Conservation (phyloP, 2,329 filamentous ascomycete genomes). For the Emergomyces pasteurianus region DNA sequence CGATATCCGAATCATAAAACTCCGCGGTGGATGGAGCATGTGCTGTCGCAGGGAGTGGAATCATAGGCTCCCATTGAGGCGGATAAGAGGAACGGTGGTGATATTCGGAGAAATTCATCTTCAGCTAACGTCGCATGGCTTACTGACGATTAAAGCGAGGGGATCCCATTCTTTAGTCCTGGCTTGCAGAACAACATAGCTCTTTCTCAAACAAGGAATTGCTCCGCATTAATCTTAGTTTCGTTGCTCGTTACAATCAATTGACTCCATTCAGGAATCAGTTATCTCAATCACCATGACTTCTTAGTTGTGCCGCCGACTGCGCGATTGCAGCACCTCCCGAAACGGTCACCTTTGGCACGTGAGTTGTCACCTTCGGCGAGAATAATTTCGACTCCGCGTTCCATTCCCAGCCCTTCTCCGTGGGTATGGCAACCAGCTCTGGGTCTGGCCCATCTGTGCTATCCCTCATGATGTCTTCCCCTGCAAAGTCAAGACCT, state of each 20-base stretch:
- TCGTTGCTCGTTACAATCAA: neutral
- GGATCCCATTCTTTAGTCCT: neutral
- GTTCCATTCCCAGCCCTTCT: constrained; percentile 30
- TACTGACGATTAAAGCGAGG: neutral
- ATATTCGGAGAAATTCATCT: neutral
- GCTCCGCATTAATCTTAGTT: neutral
- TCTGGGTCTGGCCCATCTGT: constrained; percentile 18
- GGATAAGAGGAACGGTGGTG: neutral
- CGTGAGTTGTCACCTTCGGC: constrained; percentile 20
- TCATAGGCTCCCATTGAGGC: neutral
- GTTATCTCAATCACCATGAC: constrained; percentile 14
- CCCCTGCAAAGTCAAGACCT: constrained; percentile 20
- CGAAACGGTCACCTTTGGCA: constrained; percentile 7
- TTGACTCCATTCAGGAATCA: neutral
- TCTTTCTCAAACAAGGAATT: neutral
- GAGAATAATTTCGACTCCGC: constrained; percentile 21
- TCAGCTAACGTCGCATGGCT: neutral
- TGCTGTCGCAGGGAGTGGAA: neutral
- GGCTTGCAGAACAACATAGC: neutral
- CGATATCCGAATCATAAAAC: neutral
- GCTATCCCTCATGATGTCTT: constrained; percentile 6
- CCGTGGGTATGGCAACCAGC: constrained; percentile 22
- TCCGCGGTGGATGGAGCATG: neutral
- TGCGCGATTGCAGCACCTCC: constrained; percentile 20
- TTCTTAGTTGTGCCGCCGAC: constrained; percentile 24